Evolutionary conservation across 2,329 filamentous ascomycete genomes (phyloP).

Genomic region (Exophiala spinifera): DNA sequence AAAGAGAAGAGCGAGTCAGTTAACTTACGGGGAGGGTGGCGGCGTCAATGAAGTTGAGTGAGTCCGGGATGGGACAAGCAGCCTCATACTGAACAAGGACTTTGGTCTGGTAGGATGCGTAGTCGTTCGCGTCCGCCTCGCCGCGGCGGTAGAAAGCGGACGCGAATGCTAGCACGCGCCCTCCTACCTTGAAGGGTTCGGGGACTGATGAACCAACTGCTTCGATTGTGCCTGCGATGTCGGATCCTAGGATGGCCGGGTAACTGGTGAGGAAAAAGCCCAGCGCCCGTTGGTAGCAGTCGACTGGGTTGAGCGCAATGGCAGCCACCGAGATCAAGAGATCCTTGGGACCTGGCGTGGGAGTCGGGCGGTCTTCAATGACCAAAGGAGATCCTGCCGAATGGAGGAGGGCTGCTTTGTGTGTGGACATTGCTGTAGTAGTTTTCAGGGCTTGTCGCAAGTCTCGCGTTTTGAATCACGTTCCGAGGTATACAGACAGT

Average conservation of each 20-base stretch:
- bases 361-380: conserved; percentile 20
- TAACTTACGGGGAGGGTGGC: conserved; percentile 22
- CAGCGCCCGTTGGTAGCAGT: conserved; percentile 30
- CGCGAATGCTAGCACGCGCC: conserved; percentile 34
- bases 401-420: conserved; percentile 12
- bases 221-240: conserved; percentile 33
- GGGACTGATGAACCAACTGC: conserved; percentile 31
- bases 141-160: conserved; percentile 31
- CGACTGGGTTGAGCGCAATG: conserved; percentile 43
- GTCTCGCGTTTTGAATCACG: not conserved
- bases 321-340: conserved; percentile 43
- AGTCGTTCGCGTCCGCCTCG: conserved; percentile 23
- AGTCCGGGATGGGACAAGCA: conserved; percentile 30
- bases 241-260: conserved; percentile 32
- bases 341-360: conserved; percentile 36
- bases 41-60: conserved; percentile 30
- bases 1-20: too few relatives aligned
- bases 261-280: conserved; percentile 28
- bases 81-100: conserved; percentile 35
- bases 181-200: conserved; percentile 29
- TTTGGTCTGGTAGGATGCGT: conserved; percentile 33
- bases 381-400: conserved; percentile 4
- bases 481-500: too few relatives aligned
- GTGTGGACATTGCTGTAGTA: conserved; percentile 5
- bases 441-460: not conserved